Evolutionary conservation across 352 stramenopile genomes (phyloP).

Genomic region (Vaucheria bursata): DNA sequence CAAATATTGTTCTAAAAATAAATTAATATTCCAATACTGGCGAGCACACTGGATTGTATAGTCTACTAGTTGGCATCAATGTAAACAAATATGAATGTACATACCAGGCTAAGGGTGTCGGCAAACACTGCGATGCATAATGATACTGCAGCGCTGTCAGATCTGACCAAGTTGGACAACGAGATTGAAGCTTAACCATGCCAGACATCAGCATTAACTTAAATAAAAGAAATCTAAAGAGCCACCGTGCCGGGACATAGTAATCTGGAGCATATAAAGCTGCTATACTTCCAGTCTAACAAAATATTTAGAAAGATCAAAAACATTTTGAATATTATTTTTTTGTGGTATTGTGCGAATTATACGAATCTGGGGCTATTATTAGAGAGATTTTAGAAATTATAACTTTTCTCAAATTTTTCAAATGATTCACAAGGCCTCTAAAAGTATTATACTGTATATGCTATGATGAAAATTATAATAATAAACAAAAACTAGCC

Average conservation of each 20-base stretch:
- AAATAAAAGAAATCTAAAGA: conserved; percentile 74
- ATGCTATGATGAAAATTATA: too few relatives aligned
- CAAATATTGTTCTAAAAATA: too few relatives aligned
- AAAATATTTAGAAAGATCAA: neutral
- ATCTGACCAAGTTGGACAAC: conserved; percentile 74
- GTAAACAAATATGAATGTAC: too few relatives aligned
- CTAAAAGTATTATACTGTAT: too few relatives aligned
- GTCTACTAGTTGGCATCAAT: too few relatives aligned
- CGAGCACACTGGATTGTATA: too few relatives aligned
- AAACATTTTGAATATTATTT: neutral
- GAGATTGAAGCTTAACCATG: conserved; percentile 75
- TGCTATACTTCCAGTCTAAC: neutral
- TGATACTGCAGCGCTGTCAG: conserved; percentile 80
- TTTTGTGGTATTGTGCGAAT: neutral
- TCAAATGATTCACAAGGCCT: too few relatives aligned
- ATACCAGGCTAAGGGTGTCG: conserved; percentile 69
- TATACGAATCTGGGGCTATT: too few relatives aligned
- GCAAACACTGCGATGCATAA: conserved; percentile 73
- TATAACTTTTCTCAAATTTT: too few relatives aligned
- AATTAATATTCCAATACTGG: too few relatives aligned
- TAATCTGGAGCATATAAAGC: conserved; percentile 4
- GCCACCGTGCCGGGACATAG: conserved; percentile 51
- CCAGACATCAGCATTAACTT: conserved; percentile 87
- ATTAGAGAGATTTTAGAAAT: too few relatives aligned
- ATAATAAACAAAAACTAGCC: too few relatives aligned